phyloP scores from a whole-genome alignment of 108 stramenopile species.

The Skeletonema tropicum region DNA sequence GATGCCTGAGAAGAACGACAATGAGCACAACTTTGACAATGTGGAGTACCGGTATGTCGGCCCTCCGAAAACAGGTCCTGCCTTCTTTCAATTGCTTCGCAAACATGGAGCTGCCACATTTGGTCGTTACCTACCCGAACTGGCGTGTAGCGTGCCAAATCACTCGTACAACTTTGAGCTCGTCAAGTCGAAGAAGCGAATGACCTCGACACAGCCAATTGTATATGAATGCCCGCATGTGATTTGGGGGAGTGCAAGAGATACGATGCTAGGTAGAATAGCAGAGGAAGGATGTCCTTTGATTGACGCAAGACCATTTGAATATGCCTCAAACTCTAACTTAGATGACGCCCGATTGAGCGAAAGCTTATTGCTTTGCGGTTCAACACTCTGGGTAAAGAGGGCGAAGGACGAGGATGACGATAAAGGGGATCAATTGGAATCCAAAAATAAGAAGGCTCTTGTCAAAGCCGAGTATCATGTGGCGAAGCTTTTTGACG shows the following conservation, averaged over 20 bases:
- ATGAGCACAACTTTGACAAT: constrained; percentile 31
- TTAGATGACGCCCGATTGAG: constrained; percentile 32
- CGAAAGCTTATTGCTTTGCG: constrained; percentile 43
- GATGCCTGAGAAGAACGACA: background rate
- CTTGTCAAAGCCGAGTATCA: constrained; percentile 45
- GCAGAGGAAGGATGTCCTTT: constrained; percentile 47
- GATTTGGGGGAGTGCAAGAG: constrained; percentile 45
- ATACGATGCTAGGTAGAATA: constrained; percentile 30
- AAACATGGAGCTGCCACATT: constrained; percentile 43
- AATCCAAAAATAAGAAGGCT: constrained; percentile 18
- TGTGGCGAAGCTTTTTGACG: constrained; percentile 31
- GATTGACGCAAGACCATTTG: constrained; percentile 40
- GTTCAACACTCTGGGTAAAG: constrained; percentile 50
- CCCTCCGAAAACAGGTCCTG: constrained; percentile 33
- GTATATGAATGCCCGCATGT: constrained; percentile 50
- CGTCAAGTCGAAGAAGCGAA: constrained; percentile 18
- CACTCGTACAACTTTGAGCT: constrained; percentile 41
- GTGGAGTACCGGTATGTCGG: constrained; percentile 46
- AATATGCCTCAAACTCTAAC: constrained; percentile 46
- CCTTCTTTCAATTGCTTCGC: constrained; percentile 40
- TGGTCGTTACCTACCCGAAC: constrained; percentile 47
- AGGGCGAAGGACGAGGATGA: constrained; percentile 29
- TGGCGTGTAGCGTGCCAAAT: constrained; percentile 50
- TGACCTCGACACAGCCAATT: constrained; percentile 39
- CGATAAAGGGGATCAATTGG: background rate